Percentiles rank a stretch among this genome's conserved stretches.
These are phyloP conservation scores for Vanrija sp. DNA, from an alignment of 1,284 basidiomycete genomes.

Conservation along the genomic window DNA sequence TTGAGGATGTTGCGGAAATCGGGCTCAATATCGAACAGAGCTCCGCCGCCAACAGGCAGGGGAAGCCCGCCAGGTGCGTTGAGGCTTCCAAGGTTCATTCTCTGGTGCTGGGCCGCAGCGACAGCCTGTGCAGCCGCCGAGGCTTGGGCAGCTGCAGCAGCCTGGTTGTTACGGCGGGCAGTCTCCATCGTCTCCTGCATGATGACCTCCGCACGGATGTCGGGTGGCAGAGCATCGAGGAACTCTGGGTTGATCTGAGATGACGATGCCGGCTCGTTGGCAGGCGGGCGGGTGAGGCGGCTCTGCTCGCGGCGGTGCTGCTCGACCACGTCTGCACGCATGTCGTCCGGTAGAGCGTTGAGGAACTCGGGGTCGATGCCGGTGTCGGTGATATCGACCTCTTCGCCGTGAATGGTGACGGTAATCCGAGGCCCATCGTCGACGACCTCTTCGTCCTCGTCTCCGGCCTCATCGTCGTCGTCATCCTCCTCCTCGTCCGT, in stretches of 20 bases:
- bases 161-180: slow-evolving; percentile 54
- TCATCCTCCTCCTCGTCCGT: neutral
- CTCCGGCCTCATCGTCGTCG: slow-evolving; percentile 4
- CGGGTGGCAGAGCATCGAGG: slow-evolving; percentile 89
- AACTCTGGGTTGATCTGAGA: slow-evolving; percentile 93
- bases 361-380: slow-evolving; percentile 98
- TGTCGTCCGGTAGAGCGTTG: slow-evolving; percentile 95
- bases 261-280: slow-evolving; percentile 52
- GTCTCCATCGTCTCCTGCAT: slow-evolving; percentile 88
- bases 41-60: no score
- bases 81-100: no score
- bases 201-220: slow-evolving; percentile 93
- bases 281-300: slow-evolving; percentile 57
- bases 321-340: slow-evolving; percentile 96
- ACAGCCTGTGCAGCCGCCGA: neutral
- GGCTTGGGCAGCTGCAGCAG: slow-evolving; percentile 2
- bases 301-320: slow-evolving; percentile 82
- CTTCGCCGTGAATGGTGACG: slow-evolving; percentile 82
- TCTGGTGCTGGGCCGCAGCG: no score
- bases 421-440: slow-evolving; percentile 60
- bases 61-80: no score
- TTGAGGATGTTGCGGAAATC: slow-evolving; percentile 3
- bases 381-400: slow-evolving; percentile 97
- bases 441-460: slow-evolving; percentile 25
- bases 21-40: no score